Evolutionary conservation across 2,329 filamentous ascomycete genomes (phyloP).

Genomic region (Rachicladosporium sp.): DNA sequence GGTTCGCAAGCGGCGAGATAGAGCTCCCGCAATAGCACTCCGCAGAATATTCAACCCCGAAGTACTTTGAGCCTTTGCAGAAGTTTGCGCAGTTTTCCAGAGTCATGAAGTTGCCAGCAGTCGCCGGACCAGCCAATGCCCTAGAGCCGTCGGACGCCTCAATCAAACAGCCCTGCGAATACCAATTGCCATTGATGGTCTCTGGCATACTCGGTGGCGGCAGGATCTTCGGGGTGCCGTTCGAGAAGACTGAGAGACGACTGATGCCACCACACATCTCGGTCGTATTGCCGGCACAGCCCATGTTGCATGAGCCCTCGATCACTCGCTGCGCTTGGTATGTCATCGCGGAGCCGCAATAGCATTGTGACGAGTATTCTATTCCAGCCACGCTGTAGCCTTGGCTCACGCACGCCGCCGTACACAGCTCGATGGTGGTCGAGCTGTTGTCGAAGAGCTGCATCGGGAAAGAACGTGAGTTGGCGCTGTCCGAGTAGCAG

Average conservation of each 20-base stretch:
- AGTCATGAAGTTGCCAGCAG: slow-evolving; percentile 24
- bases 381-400: slow-evolving; percentile 23
- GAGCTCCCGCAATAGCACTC: slow-evolving; percentile 26
- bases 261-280: slow-evolving; percentile 18
- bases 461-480: slow-evolving; percentile 9
- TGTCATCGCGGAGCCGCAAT: slow-evolving; percentile 19
- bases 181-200: slow-evolving; percentile 16
- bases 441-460: slow-evolving; percentile 11
- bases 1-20: slow-evolving; percentile 9
- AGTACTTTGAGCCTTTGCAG: slow-evolving; percentile 26
- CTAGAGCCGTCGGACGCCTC: slow-evolving; percentile 15
- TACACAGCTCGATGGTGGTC: slow-evolving; percentile 19
- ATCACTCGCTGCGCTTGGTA: slow-evolving; percentile 13
- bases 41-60: slow-evolving; percentile 26
- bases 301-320: slow-evolving; percentile 16
- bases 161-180: slow-evolving; percentile 19
- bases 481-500: slow-evolving; percentile 21
- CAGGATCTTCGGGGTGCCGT: slow-evolving; percentile 11
- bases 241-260: slow-evolving; percentile 17
- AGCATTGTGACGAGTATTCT: slow-evolving; percentile 21
- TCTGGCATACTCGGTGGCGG: slow-evolving; percentile 17
- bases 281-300: slow-evolving; percentile 18
- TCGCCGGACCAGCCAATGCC: slow-evolving; percentile 15
- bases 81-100: slow-evolving; percentile 27
- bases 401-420: slow-evolving; percentile 15